Evolutionary conservation across 768 basidiomycete species (phyloP), one percentile per base, ranked within the genome.

Genomic region (Lentinus brumalis): DNA sequence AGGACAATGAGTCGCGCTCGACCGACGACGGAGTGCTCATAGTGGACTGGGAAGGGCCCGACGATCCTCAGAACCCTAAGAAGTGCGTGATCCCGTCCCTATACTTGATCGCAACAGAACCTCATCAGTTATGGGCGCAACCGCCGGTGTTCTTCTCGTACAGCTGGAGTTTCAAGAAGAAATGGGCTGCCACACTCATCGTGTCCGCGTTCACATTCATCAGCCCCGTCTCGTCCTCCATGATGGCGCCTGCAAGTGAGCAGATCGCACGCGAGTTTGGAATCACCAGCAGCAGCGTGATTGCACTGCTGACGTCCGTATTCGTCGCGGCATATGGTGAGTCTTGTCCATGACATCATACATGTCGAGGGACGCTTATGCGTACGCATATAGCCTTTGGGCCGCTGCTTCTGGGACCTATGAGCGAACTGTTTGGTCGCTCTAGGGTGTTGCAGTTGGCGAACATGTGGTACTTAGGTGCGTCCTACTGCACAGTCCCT

Each of bases 371-470:
- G 14, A 8, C 16, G 4, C 11, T 10, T 39, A 15, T 39, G n/a
- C 12, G 31, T 30, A 16, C 12, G 30, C 60, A 69, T 16, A 51
- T 21, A 85, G 85, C 83, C 15, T 56, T 85, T 40, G 85, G 75
- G 2, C 77, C 77, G 3, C 45, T 79, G 2, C 60, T 79, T 35
- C 62, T 77, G 5, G 87, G 85, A 0, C 90, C 89, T 0, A 64
- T 90, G n/a, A 86, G 84, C 63, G 90, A 92, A 70, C 79, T 91
- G 6, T 91, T 76, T 59, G 89, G 89, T 1, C 81, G 88, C 18
- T 81, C 84, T 0, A 72, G 77, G 1, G 84, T 89, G 0, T 66
- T 90, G 0, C 89, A 88, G 64, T 44, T 79, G 0, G 74, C 88
- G 1, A 90, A 90, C 69, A 18, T 87, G 14, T 85, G 86, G 72